Percentiles rank a stretch among this genome's conserved stretches.
These are phyloP conservation scores for Pseudogymnoascus pannorum DNA, from an alignment of 2,329 filamentous ascomycete species.

Conservation along the genomic window DNA sequence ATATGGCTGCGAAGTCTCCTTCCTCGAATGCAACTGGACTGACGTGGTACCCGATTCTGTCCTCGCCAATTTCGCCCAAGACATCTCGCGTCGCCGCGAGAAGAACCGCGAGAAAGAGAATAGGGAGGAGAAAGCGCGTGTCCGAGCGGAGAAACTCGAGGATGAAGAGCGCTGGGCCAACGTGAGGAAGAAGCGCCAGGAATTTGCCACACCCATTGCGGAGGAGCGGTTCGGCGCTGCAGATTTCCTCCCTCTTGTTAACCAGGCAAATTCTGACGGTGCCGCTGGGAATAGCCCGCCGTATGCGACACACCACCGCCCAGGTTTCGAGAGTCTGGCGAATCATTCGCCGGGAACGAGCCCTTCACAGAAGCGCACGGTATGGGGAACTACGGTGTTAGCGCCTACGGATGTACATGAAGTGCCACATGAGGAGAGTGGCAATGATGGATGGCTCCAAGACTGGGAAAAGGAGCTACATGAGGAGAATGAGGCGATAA, in stretches of 20 bases:
- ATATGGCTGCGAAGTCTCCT: conserved; percentile 64
- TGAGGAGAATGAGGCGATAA: conserved; percentile 52
- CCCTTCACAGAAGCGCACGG: conserved; percentile 67
- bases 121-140: conserved; percentile 61
- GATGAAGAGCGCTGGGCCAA: conserved; percentile 57
- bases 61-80: conserved; percentile 52
- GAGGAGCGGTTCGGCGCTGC: conserved; percentile 42
- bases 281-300: conserved; percentile 40
- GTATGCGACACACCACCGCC: conserved; percentile 48
- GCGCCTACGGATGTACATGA: conserved; percentile 35
- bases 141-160: conserved; percentile 61
- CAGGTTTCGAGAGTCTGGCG: conserved; percentile 61
- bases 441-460: conserved; percentile 79
- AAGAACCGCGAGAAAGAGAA: conserved; percentile 60
- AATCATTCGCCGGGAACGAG: conserved; percentile 64
- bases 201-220: conserved; percentile 23
- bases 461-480: conserved; percentile 73
- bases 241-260: conserved; percentile 58
- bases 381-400: conserved; percentile 83
- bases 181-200: conserved; percentile 48
- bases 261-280: conserved; percentile 38
- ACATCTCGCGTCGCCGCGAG: conserved; percentile 57
- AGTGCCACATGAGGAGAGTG: conserved; percentile 19
- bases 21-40: conserved; percentile 70
- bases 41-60: conserved; percentile 57